These are phyloP conservation scores for Ananas comosus DNA, from an alignment of 176 grass and related monocot species.

Conservation along the genomic window DNA sequence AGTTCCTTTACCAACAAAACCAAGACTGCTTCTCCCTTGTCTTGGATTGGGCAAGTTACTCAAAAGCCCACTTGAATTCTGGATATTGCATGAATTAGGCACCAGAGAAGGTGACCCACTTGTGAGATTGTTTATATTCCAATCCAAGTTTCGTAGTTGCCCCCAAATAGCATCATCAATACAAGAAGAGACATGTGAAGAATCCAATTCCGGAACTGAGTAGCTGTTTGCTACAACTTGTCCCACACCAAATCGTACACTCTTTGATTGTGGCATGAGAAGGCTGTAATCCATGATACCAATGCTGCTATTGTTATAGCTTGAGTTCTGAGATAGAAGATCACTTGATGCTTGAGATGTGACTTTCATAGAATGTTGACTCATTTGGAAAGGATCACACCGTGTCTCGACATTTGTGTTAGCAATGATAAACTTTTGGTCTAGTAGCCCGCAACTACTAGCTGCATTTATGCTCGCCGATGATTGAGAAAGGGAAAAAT, in stretches of 20 bases:
- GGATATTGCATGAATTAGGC: slow-evolving; percentile 39
- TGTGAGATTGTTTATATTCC: slow-evolving; percentile 24
- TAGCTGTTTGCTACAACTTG: slow-evolving; percentile 18
- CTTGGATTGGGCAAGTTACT: slow-evolving; percentile 47
- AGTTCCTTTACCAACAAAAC: slow-evolving; percentile 96
- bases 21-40: slow-evolving; percentile 53
- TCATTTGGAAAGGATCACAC: slow-evolving; percentile 28
- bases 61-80: slow-evolving; percentile 26
- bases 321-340: not conserved
- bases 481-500: slow-evolving; percentile 32
- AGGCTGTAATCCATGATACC: slow-evolving; percentile 39
- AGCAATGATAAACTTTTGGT: slow-evolving; percentile 5
- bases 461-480: slow-evolving; percentile 38
- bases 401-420: slow-evolving; percentile 45
- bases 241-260: slow-evolving; percentile 42
- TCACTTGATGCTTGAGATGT: slow-evolving; percentile 29
- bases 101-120: slow-evolving; percentile 24
- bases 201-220: not conserved
- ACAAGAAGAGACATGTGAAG: slow-evolving; percentile 2
- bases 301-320: slow-evolving; percentile 34
- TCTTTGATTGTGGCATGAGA: slow-evolving; percentile 49
- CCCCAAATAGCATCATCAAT: slow-evolving; percentile 20
- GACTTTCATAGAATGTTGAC: slow-evolving; percentile 33
- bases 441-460: slow-evolving; percentile 38
- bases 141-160: not conserved